These are phyloP conservation scores for Hygrocybe coccinea DNA, from an alignment of 768 basidiomycete species.

Conservation along the genomic window DNA sequence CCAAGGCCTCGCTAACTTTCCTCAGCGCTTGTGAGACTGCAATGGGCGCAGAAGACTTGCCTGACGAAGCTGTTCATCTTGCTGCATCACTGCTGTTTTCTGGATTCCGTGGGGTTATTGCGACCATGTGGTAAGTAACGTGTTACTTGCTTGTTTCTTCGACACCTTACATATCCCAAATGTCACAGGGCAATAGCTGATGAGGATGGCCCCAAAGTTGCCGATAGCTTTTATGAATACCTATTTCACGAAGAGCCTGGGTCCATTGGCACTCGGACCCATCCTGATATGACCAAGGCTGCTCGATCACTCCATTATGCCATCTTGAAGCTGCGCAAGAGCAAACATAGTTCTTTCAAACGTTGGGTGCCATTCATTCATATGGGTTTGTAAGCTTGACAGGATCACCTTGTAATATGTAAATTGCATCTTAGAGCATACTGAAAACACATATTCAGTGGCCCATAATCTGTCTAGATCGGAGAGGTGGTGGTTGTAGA, in stretches of 20 bases:
- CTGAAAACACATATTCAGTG: too few relatives aligned
- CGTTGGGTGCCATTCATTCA: constrained; percentile 12
- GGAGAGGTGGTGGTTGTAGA: too few relatives aligned
- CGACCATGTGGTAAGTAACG: constrained; percentile 37
- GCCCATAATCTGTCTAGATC: too few relatives aligned
- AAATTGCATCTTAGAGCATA: too few relatives aligned
- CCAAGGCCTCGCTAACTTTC: constrained; percentile 34
- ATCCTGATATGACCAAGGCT: constrained; percentile 3
- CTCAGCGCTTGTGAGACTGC: constrained; percentile 42
- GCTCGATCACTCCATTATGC: constrained; percentile 8
- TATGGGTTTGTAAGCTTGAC: constrained; percentile 1
- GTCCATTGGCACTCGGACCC: not conserved
- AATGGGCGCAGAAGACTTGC: constrained; percentile 23
- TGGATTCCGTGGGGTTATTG: constrained; percentile 32
- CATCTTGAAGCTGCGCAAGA: not conserved
- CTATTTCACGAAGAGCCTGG: constrained; percentile 3
- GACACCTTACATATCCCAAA: not conserved
- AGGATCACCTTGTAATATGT: too few relatives aligned
- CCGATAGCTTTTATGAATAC: constrained; percentile 8
- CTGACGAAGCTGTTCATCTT: constrained; percentile 34
- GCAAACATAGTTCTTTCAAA: not conserved
- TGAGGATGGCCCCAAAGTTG: constrained; percentile 7
- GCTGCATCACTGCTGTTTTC: constrained; percentile 38
- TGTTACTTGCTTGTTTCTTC: not conserved
- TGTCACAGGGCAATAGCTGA: constrained; percentile 6